phyloP scores from a whole-genome alignment of 1,284 basidiomycete genomes.

The Trichosporon faecale region DNA sequence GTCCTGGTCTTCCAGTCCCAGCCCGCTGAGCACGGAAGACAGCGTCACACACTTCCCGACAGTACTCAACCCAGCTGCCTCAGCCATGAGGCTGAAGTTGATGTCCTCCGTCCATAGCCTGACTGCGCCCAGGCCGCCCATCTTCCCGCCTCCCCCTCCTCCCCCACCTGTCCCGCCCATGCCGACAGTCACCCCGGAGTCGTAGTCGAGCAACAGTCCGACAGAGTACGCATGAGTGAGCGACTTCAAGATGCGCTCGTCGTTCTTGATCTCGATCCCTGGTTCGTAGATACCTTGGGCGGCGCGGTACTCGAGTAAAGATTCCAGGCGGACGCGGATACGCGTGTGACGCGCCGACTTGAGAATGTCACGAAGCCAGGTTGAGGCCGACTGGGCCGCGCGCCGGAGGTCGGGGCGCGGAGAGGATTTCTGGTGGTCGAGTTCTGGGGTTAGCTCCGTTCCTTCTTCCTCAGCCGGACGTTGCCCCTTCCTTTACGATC shows the following conservation, averaged over 20 bases:
- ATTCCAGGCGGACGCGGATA: not conserved
- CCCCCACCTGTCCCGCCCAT: not conserved
- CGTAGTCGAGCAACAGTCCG: too few species aligned
- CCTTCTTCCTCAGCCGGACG: not conserved
- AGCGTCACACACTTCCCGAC: not conserved
- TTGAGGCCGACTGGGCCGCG: not conserved
- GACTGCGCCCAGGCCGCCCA: not conserved
- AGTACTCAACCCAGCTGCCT: slow-evolving; percentile 11
- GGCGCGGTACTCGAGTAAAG: not conserved
- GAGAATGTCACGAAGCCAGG: not conserved
- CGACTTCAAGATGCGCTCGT: not conserved
- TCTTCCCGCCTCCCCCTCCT: not conserved
- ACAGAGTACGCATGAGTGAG: not conserved
- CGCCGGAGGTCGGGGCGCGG: not conserved
- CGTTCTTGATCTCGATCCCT: not conserved
- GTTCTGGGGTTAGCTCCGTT: not conserved
- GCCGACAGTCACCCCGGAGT: not conserved
- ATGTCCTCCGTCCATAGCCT: slow-evolving; percentile 17
- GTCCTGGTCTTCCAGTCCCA: not conserved
- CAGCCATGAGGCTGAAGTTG: slow-evolving; percentile 13
- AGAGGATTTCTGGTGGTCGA: not conserved
- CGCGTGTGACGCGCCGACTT: not conserved
- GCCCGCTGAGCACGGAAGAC: not conserved
- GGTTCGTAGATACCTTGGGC: not conserved
- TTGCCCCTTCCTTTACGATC: not conserved